Evolutionary conservation across 345 rosid genomes (phyloP).

Genomic region (Trapa incisa): DNA sequence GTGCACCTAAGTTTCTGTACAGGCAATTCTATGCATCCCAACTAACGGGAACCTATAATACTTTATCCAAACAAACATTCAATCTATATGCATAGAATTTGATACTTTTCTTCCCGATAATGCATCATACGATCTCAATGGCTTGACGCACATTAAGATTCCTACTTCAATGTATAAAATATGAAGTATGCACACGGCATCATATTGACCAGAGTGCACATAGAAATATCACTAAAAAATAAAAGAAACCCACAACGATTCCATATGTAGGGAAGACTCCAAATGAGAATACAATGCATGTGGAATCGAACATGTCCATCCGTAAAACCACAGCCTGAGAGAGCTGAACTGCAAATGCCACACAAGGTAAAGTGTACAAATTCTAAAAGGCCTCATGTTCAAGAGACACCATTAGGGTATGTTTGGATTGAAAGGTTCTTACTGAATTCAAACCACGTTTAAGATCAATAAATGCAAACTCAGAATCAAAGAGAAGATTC

Average conservation of each 20-base stretch:
- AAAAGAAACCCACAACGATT: background rate
- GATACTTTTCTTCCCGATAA: background rate
- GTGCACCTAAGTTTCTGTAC: background rate
- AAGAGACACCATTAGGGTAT: background rate
- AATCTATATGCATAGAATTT: too few species aligned
- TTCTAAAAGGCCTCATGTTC: background rate
- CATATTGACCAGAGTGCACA: background rate
- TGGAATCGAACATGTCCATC: background rate
- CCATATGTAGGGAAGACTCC: background rate
- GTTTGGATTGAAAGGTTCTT: background rate
- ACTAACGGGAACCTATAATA: too few species aligned
- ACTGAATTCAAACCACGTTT: background rate
- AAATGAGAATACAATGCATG: background rate
- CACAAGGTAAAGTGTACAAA: background rate
- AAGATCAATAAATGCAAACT: background rate
- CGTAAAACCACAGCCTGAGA: background rate
- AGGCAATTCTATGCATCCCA: background rate
- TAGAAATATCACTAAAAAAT: background rate
- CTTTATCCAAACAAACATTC: too few species aligned
- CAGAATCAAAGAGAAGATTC: background rate
- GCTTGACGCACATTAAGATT: background rate
- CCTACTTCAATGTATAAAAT: background rate
- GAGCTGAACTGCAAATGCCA: background rate
- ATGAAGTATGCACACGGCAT: background rate
- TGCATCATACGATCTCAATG: background rate